Evolutionary conservation across 306 rosid species (phyloP).

Genomic region (Sicyos baderoa): DNA sequence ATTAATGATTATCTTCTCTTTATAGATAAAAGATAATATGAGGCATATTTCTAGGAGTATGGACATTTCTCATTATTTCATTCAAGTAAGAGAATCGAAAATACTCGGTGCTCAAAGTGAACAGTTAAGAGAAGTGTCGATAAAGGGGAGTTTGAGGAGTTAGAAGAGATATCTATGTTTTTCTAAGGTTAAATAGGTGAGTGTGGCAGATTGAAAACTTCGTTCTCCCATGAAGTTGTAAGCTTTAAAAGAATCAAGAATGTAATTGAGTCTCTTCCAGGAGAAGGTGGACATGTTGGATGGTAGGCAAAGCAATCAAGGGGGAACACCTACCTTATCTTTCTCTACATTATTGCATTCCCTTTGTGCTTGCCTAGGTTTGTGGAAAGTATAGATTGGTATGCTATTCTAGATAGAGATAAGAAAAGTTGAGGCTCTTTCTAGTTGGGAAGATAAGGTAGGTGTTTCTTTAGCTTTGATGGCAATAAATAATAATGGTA

Average conservation of each 20-base stretch:
- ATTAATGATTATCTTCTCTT: background rate
- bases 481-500: background rate
- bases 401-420: background rate
- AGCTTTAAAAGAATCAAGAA: background rate
- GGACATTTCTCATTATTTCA: background rate
- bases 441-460: background rate
- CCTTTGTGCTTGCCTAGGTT: background rate
- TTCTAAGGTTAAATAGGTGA: background rate
- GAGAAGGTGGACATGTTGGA: background rate
- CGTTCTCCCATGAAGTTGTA: background rate
- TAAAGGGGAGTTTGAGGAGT: background rate
- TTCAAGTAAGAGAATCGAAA: background rate
- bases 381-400: background rate
- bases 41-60: background rate
- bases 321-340: background rate
- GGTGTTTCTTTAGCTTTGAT: background rate
- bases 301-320: background rate
- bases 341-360: background rate
- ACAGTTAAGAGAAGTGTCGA: background rate
- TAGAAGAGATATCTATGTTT: background rate
- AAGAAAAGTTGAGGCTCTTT: background rate
- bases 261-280: background rate
- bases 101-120: background rate
- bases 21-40: background rate
- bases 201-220: background rate